A percentile compares a stretch with the other conserved stretches of the same genome.
phyloP scores from a whole-genome alignment of 306 rosid genomes.

The Fragaria iinumae region DNA sequence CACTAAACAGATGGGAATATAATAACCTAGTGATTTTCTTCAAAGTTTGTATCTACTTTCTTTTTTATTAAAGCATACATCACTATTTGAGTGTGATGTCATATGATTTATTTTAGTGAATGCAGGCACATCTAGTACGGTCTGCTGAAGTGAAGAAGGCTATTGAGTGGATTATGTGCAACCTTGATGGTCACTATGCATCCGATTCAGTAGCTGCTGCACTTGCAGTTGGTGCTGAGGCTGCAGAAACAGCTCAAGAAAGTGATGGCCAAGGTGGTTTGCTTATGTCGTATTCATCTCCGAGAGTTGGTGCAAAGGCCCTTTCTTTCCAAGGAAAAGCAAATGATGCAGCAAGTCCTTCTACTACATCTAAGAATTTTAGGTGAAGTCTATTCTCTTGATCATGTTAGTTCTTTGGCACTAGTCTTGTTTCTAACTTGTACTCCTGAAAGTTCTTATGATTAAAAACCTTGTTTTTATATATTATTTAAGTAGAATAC shows the following conservation, averaged over 20 bases:
- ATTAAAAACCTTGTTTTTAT: background rate
- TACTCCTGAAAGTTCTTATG: background rate
- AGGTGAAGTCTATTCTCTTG: constrained; percentile 51
- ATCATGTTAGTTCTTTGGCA: constrained; percentile 18
- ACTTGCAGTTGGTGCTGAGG: constrained; percentile 80
- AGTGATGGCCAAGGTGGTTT: constrained; percentile 44
- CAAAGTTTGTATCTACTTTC: background rate
- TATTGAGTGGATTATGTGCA: constrained; percentile 94
- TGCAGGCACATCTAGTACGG: constrained; percentile 99
- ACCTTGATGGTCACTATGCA: constrained; percentile 90
- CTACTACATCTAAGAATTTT: constrained; percentile 86
- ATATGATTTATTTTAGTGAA: constrained; percentile 91
- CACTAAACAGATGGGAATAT: constrained; percentile 4
- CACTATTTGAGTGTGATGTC: constrained; percentile 55
- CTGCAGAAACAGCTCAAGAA: constrained; percentile 68
- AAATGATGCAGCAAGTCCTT: constrained; percentile 68
- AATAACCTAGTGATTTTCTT: background rate
- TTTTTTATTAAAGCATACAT: constrained; percentile 8
- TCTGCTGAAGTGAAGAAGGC: constrained; percentile 97
- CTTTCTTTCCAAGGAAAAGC: constrained; percentile 59
- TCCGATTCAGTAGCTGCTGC: constrained; percentile 94
- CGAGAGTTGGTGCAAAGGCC: constrained; percentile 48
- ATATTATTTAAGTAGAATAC: background rate
- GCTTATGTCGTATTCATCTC: constrained; percentile 49
- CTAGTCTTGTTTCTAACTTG: constrained; percentile 11